A percentile compares a stretch with the other conserved stretches of the same genome.
Evolutionary conservation across 352 stramenopile species (phyloP).

Genomic region (Globisporangium apiculatum): DNA sequence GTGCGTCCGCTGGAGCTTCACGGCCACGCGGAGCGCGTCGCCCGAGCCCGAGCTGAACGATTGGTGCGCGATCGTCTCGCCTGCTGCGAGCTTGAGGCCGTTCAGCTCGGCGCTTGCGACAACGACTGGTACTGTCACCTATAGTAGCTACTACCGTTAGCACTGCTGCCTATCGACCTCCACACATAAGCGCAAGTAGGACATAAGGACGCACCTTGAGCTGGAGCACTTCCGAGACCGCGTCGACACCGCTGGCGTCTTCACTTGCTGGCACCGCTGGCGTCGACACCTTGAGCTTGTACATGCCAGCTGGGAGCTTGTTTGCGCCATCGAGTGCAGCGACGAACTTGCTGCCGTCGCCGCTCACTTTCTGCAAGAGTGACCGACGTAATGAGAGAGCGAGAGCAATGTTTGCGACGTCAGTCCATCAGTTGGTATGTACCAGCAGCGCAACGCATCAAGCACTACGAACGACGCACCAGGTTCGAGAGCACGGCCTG

Average conservation of each 20-base stretch:
- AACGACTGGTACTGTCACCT: conserved; percentile 64
- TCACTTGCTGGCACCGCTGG: conserved; percentile 14
- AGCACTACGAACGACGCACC: conserved; percentile 21
- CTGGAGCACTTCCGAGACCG: conserved; percentile 51
- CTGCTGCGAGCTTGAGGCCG: conserved; percentile 33
- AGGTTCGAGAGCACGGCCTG: conserved; percentile 44
- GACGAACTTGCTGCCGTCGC: conserved; percentile 56
- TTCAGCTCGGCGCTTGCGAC: conserved; percentile 50
- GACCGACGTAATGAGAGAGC: not conserved
- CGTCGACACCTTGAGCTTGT: conserved; percentile 74
- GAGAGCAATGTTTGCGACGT: not conserved
- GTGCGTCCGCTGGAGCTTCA: conserved; percentile 47
- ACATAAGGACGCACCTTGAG: conserved; percentile 18
- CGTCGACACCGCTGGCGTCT: conserved; percentile 4
- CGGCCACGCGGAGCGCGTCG: conserved; percentile 48
- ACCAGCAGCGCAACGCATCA: not conserved
- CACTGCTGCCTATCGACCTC: too few relatives aligned
- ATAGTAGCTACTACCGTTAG: too few relatives aligned
- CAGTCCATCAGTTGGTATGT: not conserved
- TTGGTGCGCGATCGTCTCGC: conserved; percentile 46
- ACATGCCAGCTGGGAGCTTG: conserved; percentile 54
- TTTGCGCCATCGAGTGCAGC: conserved; percentile 28
- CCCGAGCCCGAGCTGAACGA: conserved; percentile 53
- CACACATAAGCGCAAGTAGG: too few relatives aligned
- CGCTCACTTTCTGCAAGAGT: conserved; percentile 39